phyloP scores from a whole-genome alignment of 1,284 basidiomycete genomes.

The Papiliotrema terrestris region DNA sequence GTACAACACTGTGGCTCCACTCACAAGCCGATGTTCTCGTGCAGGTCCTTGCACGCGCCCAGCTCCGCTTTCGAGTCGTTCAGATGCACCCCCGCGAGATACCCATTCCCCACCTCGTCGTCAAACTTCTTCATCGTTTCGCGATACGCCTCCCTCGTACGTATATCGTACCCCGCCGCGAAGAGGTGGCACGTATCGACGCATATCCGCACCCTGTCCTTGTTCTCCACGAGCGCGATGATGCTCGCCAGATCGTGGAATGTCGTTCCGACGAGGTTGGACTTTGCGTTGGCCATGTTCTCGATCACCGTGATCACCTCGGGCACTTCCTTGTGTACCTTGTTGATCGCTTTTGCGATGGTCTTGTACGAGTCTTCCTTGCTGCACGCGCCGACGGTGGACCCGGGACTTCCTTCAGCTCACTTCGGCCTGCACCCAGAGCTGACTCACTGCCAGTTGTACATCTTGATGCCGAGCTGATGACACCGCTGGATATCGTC shows the following conservation, averaged over 20 bases:
- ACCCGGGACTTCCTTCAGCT: conserved; percentile 62
- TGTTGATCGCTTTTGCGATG: conserved; percentile 73
- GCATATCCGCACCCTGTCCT: conserved; percentile 72
- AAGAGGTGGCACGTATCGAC: conserved; percentile 85
- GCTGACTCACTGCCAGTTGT: conserved; percentile 75
- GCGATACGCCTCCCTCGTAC: conserved; percentile 53
- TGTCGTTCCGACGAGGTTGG: conserved; percentile 69
- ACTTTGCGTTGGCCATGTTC: conserved; percentile 79
- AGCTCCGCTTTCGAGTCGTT: conserved; percentile 73
- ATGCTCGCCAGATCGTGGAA: conserved; percentile 68
- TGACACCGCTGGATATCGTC: conserved; percentile 81
- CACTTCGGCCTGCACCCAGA: background rate
- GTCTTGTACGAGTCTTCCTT: conserved; percentile 60
- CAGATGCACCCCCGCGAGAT: conserved; percentile 75
- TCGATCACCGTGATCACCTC: conserved; percentile 69
- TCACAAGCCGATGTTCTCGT: conserved; percentile 78
- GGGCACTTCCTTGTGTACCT: conserved; percentile 66
- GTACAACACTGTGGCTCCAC: conserved; percentile 26
- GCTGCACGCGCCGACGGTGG: conserved; percentile 66
- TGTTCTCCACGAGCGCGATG: conserved; percentile 69
- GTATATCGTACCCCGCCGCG: conserved; percentile 77
- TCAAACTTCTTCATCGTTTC: conserved; percentile 60
- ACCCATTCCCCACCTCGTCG: conserved; percentile 62
- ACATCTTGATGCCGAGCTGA: conserved; percentile 66
- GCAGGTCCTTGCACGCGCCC: conserved; percentile 67